phyloP scores from a whole-genome alignment of 352 stramenopile species.

The Pythium diclinum region DNA sequence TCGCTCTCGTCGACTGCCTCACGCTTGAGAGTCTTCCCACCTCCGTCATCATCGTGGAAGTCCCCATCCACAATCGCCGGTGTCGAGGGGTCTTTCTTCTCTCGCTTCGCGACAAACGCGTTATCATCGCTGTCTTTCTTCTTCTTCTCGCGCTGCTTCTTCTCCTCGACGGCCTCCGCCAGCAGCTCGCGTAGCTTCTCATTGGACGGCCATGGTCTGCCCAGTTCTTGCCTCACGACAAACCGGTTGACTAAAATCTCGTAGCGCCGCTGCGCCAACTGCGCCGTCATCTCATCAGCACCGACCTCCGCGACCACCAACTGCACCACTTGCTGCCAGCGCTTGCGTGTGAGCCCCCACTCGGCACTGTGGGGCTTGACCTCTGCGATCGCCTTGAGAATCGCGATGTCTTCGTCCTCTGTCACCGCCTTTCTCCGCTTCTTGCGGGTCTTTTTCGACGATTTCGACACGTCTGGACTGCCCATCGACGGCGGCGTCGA shows the following conservation, averaged over 20 bases:
- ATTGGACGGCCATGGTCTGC: background rate
- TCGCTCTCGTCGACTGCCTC: background rate
- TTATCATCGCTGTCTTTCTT: background rate
- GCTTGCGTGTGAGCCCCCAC: slow-evolving; percentile 2
- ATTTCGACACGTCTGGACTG: background rate
- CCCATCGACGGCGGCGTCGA: background rate
- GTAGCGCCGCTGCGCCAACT: slow-evolving; percentile 2
- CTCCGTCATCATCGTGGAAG: background rate
- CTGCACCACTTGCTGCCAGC: slow-evolving; percentile 8
- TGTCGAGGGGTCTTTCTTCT: background rate
- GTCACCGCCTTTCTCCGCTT: background rate
- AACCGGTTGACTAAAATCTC: slow-evolving; percentile 5
- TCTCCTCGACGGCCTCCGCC: background rate
- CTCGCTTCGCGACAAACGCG: background rate
- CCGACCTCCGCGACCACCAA: background rate
- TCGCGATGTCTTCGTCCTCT: slow-evolving; percentile 9
- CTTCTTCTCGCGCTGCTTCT: background rate
- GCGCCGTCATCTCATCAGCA: background rate
- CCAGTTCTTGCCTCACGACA: background rate
- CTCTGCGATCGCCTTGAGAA: slow-evolving; percentile 2
- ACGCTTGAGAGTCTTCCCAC: background rate
- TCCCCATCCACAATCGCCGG: background rate
- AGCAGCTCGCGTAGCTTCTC: background rate
- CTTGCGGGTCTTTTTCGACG: background rate
- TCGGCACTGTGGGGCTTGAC: slow-evolving; percentile 2